Percentiles rank a stretch among this genome's conserved stretches.
Conservation (phyloP, 805 yeast species). For the Kodamaea fukazawae region DNA sequence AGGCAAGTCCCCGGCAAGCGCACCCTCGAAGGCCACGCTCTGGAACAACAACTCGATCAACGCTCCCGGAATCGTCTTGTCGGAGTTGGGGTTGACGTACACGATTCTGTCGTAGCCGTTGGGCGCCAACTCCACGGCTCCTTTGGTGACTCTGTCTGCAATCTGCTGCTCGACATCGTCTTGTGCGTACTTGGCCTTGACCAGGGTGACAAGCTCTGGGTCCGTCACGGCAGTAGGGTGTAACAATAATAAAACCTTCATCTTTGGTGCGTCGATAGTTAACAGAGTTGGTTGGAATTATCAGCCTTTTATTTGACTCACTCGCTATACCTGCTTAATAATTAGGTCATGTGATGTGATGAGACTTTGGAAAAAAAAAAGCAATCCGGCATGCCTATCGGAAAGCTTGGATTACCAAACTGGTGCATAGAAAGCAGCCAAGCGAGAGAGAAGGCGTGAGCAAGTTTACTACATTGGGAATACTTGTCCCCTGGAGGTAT, state of each 20-base stretch:
- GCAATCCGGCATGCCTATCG: too few relatives aligned
- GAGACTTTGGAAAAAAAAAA: too few relatives aligned
- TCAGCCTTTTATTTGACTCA: too few relatives aligned
- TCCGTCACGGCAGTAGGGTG: constrained; percentile 68
- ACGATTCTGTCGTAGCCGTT: constrained; percentile 43
- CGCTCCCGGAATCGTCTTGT: constrained; percentile 43
- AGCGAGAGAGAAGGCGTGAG: too few relatives aligned
- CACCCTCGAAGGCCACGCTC: constrained; percentile 45
- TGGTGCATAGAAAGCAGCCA: too few relatives aligned
- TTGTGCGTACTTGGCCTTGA: constrained; percentile 31
- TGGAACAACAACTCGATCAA: constrained; percentile 40
- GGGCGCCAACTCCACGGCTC: constrained; percentile 37
- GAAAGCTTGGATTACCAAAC: too few relatives aligned
- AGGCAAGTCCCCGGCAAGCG: constrained; percentile 53
- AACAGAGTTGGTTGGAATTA: not conserved
- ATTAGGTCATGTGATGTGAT: too few relatives aligned
- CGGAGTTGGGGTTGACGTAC: constrained; percentile 55
- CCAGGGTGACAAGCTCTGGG: constrained; percentile 43
- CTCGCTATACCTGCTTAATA: too few relatives aligned
- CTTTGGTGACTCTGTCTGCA: constrained; percentile 56
- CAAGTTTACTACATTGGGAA: too few relatives aligned
- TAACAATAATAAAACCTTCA: constrained; percentile 45
- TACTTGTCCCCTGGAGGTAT: too few relatives aligned
- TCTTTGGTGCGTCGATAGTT: not conserved
- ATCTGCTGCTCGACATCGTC: constrained; percentile 44